Base-by-base conservation (phyloP, 2,329 filamentous ascomycete genomes). In the Chalaropsis thielavioides region DNA sequence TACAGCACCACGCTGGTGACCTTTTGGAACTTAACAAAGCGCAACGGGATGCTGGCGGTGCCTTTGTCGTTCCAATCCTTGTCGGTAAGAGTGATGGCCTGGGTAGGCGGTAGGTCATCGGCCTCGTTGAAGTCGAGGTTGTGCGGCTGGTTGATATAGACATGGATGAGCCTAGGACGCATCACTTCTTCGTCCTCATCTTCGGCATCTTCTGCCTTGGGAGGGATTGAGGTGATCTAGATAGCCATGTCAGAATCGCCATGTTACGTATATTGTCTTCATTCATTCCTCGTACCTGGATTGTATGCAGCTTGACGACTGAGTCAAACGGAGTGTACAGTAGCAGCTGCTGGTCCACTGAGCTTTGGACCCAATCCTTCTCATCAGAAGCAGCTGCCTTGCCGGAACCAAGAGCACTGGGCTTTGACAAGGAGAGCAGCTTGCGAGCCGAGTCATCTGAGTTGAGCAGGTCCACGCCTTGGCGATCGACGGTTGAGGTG, bases 21-120 rank as follows among this genome's bases (percentile, higher is more conserved):
- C 72, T 91, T 95, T 77, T 97, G 94, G 79, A 97, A 99, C 78
- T 96, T 96, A 76, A 99, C 94, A 72, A 92, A 96, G 15, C 92
- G 88, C 71, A 97, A 77, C 56, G 81, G 76, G 64, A 92, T 77
- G 70, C 80, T 88, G 15, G 84, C 87, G 8, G 89, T 92, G 62
- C 85, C 87, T 15, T 89, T 84, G 56, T 81, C 78, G 74, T 91
- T 89, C 92, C 94, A 99, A 72, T 96, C 90, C 63, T 82, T 80
- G 58, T 85, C 79, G 68, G 81, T 79, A 54, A 99, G 80, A 71
- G 86, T 86, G 67, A 96, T 84, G 63, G 80, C 81, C 75, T 99
- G 94, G 17, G 89, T 92, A 0, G 89, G 82, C 61, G 86, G 81
- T 63, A 89, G 86, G 71, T 92, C 90, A 67, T 96, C 92, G 44